Evolutionary conservation across 495 filamentous ascomycete species (phyloP).

Genomic region (Penicillium dipodomyicola): DNA sequence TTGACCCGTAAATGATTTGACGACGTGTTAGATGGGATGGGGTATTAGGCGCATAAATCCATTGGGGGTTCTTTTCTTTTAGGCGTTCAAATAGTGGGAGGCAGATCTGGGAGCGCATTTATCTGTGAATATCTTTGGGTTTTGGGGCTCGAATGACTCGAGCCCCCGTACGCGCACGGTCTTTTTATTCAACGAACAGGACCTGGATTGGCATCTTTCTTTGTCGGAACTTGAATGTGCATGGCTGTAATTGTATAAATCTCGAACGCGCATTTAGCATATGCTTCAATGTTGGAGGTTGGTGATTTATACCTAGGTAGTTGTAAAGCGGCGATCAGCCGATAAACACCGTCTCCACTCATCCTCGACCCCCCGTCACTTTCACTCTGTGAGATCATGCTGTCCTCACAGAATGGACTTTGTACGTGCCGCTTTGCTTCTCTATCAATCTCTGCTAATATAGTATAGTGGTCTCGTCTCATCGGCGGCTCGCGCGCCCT

Average conservation of each 20-base stretch:
- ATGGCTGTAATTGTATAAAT: background rate
- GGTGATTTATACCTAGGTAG: background rate
- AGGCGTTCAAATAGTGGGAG: slow-evolving; percentile 35
- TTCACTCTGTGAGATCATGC: slow-evolving; percentile 33
- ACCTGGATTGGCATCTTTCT: background rate
- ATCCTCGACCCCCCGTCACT: slow-evolving; percentile 23
- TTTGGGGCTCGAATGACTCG: slow-evolving; percentile 2
- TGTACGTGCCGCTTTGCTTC: slow-evolving; percentile 28
- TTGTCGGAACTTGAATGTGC: background rate
- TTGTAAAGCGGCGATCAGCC: slow-evolving; percentile 15
- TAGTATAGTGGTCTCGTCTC: slow-evolving; percentile 76
- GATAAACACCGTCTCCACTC: slow-evolving; percentile 30
- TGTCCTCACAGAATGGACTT: slow-evolving; percentile 40
- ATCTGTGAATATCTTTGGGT: slow-evolving; percentile 32
- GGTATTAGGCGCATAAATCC: slow-evolving; percentile 26
- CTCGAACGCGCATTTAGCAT: background rate
- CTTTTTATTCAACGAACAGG: background rate
- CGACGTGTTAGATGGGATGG: slow-evolving; percentile 28
- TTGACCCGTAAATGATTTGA: slow-evolving; percentile 15
- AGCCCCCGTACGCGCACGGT: background rate
- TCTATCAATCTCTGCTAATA: slow-evolving; percentile 18
- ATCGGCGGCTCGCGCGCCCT: slow-evolving; percentile 75
- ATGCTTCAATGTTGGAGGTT: background rate
- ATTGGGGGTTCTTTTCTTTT: slow-evolving; percentile 10
- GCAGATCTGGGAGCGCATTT: slow-evolving; percentile 33